phyloP scores from a whole-genome alignment of 2,329 filamentous ascomycete genomes.

The Colletotrichum sp. region DNA sequence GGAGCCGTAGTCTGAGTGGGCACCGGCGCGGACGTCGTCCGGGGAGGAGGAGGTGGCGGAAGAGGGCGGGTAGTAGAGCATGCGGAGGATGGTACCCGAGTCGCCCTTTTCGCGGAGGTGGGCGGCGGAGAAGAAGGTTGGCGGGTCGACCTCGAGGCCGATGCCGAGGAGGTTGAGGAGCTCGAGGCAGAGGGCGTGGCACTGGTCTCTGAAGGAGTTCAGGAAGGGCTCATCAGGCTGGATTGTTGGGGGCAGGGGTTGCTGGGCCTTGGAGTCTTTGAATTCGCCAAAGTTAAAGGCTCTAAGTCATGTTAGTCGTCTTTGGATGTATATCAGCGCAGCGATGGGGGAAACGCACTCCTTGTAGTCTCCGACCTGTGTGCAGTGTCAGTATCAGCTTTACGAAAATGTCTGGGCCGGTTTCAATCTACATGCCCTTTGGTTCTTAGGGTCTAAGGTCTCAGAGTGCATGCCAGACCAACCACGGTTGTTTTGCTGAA shows the following conservation, averaged over 20 bases:
- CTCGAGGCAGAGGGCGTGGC: constrained; percentile 73
- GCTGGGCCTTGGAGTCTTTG: constrained; percentile 68
- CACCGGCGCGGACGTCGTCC: constrained; percentile 81
- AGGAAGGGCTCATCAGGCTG: constrained; percentile 64
- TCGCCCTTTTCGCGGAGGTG: constrained; percentile 49
- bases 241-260: constrained; percentile 75
- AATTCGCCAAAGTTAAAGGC: constrained; percentile 94
- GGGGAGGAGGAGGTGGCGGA: constrained; percentile 43
- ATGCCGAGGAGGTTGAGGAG: constrained; percentile 80
- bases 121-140: constrained; percentile 59
- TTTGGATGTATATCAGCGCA: not conserved
- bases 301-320: constrained; percentile 46
- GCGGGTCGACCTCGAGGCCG: constrained; percentile 66
- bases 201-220: constrained; percentile 70
- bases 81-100: constrained; percentile 67
- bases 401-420: not conserved
- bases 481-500: constrained; percentile 82
- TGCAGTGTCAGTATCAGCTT: not conserved
- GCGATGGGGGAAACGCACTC: constrained; percentile 59
- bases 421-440: constrained; percentile 61
- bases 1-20: constrained; percentile 86
- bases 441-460: constrained; percentile 82
- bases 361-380: constrained; percentile 82
- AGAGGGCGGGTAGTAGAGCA: constrained; percentile 74
- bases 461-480: constrained; percentile 91